These are phyloP conservation scores for Psophocarpus tetragonolobus DNA, from an alignment of 306 rosid genomes.

Conservation along the genomic window DNA sequence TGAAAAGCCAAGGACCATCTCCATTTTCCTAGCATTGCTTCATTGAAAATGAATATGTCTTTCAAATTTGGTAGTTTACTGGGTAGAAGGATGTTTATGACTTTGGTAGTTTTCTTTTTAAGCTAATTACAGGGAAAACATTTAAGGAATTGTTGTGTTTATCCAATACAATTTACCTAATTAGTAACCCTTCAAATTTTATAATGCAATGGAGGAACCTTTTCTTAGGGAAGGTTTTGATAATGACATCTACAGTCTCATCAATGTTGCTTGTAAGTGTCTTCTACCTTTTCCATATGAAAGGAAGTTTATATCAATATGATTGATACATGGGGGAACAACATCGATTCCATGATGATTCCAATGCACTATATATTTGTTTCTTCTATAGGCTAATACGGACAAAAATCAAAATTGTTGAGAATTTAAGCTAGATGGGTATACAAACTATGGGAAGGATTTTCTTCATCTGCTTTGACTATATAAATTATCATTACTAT, in stretches of 20 bases:
- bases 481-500: too few relatives aligned
- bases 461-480: too few relatives aligned
- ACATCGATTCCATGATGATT: not conserved
- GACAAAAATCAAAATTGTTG: too few relatives aligned
- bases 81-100: constrained; percentile 44
- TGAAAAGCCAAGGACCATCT: too few relatives aligned
- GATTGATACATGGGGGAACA: not conserved
- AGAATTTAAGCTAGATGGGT: too few relatives aligned
- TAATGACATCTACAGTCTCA: constrained; percentile 23
- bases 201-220: constrained; percentile 25
- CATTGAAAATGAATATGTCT: too few relatives aligned
- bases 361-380: not conserved
- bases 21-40: too few relatives aligned
- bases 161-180: not conserved
- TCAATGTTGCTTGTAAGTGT: constrained; percentile 40
- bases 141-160: not conserved
- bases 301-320: constrained; percentile 41
- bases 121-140: constrained; percentile 34
- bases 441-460: too few relatives aligned
- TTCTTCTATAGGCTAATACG: too few relatives aligned
- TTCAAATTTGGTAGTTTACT: too few relatives aligned
- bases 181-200: not conserved
- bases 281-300: constrained; percentile 24
- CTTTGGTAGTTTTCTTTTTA: constrained; percentile 47
- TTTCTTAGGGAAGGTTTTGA: constrained; percentile 32